These are phyloP conservation scores for Mycotypha africana DNA, from an alignment of 371 early-diverging fungal genomes.

Conservation along the genomic window DNA sequence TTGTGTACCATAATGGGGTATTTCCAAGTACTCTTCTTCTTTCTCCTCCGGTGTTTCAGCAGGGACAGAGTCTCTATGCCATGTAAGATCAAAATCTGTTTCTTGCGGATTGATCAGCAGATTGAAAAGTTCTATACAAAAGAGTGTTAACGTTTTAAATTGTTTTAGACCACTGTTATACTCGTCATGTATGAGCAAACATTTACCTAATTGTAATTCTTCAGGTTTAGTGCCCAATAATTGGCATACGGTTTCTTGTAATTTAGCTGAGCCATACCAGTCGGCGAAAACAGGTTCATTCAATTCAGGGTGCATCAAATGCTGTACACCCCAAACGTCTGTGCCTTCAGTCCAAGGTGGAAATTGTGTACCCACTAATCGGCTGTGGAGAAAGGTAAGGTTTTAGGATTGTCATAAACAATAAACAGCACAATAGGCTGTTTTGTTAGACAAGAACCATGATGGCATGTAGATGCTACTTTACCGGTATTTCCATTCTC, in stretches of 20 bases:
- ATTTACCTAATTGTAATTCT: conserved; percentile 40
- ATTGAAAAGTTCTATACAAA: conserved; percentile 41
- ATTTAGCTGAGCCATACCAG: conserved; percentile 43
- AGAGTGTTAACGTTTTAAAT: background rate
- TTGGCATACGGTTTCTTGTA: conserved; percentile 39
- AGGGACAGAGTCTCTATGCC: conserved; percentile 48
- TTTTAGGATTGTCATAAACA: background rate
- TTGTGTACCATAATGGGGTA: conserved; percentile 58
- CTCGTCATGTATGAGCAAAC: too few relatives aligned
- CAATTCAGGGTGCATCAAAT: conserved; percentile 45
- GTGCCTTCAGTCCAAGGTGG: conserved; percentile 54
- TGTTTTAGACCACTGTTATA: background rate
- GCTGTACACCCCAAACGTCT: conserved; percentile 57
- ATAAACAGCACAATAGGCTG: too few relatives aligned
- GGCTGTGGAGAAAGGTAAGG: conserved; percentile 11
- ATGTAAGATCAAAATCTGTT: conserved; percentile 46
- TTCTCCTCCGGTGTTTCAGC: conserved; percentile 35
- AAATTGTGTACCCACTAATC: conserved; percentile 51
- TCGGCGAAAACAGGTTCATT: conserved; percentile 44
- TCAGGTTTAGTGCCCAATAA: conserved; percentile 27
- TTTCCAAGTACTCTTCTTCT: conserved; percentile 31
- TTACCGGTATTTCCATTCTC: conserved; percentile 48
- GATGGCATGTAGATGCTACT: background rate
- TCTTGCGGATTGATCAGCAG: conserved; percentile 45
- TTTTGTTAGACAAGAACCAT: too few relatives aligned